phyloP scores from a whole-genome alignment of 495 filamentous ascomycete species.

The Halenospora varia region DNA sequence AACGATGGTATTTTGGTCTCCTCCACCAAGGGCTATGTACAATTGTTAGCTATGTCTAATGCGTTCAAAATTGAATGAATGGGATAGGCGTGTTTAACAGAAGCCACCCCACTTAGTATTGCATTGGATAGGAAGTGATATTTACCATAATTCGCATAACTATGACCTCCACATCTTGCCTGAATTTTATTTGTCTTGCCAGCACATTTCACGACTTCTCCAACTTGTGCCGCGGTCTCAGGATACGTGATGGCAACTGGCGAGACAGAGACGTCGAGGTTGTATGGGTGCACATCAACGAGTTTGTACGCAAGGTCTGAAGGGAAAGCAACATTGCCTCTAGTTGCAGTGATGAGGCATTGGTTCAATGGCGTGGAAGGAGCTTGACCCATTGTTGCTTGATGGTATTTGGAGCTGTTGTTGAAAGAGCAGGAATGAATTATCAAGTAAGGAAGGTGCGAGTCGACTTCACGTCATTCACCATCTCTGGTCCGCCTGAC shows the following conservation, averaged over 20 bases:
- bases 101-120: conserved; percentile 34
- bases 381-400: no score
- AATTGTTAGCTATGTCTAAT: not conserved
- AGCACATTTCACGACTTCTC: conserved; percentile 56
- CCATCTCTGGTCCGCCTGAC: no score
- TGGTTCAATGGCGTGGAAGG: no score
- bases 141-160: conserved; percentile 48
- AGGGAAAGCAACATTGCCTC: not conserved
- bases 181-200: conserved; percentile 53
- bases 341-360: not conserved
- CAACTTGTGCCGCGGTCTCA: conserved; percentile 49
- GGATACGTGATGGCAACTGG: conserved; percentile 64
- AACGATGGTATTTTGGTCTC: conserved; percentile 48
- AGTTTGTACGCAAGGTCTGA: not conserved
- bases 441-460: no score
- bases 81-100: not conserved
- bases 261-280: conserved; percentile 53
- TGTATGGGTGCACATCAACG: conserved; percentile 44
- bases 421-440: no score
- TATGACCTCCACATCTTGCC: conserved; percentile 68
- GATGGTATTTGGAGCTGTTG: no score
- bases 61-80: not conserved
- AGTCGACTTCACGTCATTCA: no score
- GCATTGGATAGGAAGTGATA: conserved; percentile 54
- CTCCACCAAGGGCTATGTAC: conserved; percentile 34